A percentile compares a stretch with the other conserved stretches of the same genome.
phyloP scores from a whole-genome alignment of 257 asterid species.

The Mentha longifolia region DNA sequence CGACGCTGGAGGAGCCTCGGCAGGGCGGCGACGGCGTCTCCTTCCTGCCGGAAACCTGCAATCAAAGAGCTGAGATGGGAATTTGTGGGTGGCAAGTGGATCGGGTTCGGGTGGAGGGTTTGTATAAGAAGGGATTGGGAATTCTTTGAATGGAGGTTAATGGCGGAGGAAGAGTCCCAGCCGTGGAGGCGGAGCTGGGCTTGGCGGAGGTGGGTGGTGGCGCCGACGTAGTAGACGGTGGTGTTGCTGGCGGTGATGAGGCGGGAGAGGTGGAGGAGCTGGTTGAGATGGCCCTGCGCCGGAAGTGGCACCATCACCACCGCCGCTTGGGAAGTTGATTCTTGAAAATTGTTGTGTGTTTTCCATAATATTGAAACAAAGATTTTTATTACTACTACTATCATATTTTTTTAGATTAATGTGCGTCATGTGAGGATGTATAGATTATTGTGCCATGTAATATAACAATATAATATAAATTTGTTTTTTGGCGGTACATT shows the following conservation, averaged over 20 bases:
- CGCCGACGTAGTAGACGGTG: constrained; percentile 42
- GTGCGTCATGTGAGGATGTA: too few species aligned
- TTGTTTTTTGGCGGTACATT: too few species aligned
- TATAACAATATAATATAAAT: too few species aligned
- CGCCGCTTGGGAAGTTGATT: constrained; percentile 20
- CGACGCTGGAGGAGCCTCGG: too few species aligned
- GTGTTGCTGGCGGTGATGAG: constrained; percentile 42
- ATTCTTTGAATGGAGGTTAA: constrained; percentile 40
- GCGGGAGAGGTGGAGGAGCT: constrained; percentile 60
- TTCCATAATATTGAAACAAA: not conserved
- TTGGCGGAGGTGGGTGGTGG: constrained; percentile 51
- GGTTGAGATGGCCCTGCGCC: constrained; percentile 64
- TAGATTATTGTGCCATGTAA: too few species aligned
- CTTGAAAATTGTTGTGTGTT: not conserved
- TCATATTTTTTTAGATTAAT: too few species aligned
- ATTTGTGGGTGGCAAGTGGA: constrained; percentile 45
- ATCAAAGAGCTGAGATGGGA: constrained; percentile 64
- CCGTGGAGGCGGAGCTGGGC: constrained; percentile 45
- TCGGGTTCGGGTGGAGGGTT: constrained; percentile 45
- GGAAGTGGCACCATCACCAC: constrained; percentile 60
- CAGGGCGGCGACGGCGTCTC: too few species aligned
- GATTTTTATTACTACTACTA: too few species aligned
- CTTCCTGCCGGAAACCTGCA: too few species aligned
- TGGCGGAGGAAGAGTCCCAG: constrained; percentile 35
- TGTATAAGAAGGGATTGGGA: constrained; percentile 33